Evolutionary conservation across 352 stramenopile species (phyloP).

Genomic region (Thalassiosira mediterranea): DNA sequence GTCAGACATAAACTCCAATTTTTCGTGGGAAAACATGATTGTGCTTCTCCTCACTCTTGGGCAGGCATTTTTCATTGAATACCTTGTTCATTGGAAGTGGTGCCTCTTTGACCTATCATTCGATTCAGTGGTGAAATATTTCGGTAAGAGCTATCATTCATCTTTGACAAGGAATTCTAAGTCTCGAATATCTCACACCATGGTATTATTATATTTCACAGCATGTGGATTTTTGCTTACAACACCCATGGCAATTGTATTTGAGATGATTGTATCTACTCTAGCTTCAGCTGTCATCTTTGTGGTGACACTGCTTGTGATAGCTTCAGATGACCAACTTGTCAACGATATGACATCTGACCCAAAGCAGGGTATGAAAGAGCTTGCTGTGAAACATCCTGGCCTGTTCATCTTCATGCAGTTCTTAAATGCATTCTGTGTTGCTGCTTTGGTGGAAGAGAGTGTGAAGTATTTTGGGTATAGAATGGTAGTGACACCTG

Average conservation of each 20-base stretch:
- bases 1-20: constrained; percentile 42
- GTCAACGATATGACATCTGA: constrained; percentile 27
- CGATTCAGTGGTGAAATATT: constrained; percentile 81
- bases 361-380: constrained; percentile 34
- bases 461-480: constrained; percentile 83
- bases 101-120: constrained; percentile 71
- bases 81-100: constrained; percentile 66
- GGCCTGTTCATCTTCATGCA: constrained; percentile 57
- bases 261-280: constrained; percentile 70
- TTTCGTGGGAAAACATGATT: constrained; percentile 48
- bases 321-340: constrained; percentile 41
- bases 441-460: constrained; percentile 79
- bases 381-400: constrained; percentile 38
- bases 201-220: neutral
- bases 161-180: too few species aligned
- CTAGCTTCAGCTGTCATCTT: constrained; percentile 43
- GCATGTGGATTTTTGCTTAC: constrained; percentile 75
- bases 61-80: constrained; percentile 70
- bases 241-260: constrained; percentile 73
- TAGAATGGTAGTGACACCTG: constrained; percentile 79
- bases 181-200: too few species aligned
- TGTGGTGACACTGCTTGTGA: constrained; percentile 44
- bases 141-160: too few species aligned
- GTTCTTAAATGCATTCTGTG: constrained; percentile 66
- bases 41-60: constrained; percentile 67